phyloP scores from a whole-genome alignment of 164 flowering plant species.

The Brasenia schreberi region DNA sequence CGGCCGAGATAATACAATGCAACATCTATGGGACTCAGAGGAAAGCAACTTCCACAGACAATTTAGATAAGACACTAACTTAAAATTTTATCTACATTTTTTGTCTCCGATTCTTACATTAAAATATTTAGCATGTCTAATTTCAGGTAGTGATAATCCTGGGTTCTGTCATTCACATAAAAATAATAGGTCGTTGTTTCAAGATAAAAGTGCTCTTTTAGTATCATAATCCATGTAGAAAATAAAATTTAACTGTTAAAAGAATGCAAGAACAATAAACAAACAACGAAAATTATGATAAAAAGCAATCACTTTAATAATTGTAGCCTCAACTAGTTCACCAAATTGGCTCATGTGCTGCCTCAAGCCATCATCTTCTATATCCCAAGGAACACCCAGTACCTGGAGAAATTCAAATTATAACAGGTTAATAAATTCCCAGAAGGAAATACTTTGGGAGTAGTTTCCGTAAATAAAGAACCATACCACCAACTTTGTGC shows the following conservation, averaged over 20 bases:
- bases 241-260: background rate
- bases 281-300: background rate
- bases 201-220: background rate
- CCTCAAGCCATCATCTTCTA: conserved; percentile 20
- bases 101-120: too few species aligned
- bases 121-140: too few species aligned
- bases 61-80: too few species aligned
- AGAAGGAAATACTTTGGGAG: background rate
- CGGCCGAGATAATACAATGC: too few species aligned
- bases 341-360: conserved; percentile 27
- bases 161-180: too few species aligned
- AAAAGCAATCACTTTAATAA: conserved; percentile 19
- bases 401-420: conserved; percentile 10
- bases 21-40: too few species aligned
- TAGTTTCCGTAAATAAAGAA: background rate
- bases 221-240: background rate
- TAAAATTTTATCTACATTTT: too few species aligned
- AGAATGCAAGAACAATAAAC: background rate
- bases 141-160: too few species aligned
- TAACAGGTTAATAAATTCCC: background rate
- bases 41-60: too few species aligned
- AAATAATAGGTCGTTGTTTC: background rate
- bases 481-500: conserved; percentile 12
- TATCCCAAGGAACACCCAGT: conserved; percentile 28
- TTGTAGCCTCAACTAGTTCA: conserved; percentile 24